Percentiles rank a stretch among this genome's conserved stretches.
Evolutionary conservation across 768 basidiomycete species (phyloP).

Genomic region (Agaricus subrufescens): DNA sequence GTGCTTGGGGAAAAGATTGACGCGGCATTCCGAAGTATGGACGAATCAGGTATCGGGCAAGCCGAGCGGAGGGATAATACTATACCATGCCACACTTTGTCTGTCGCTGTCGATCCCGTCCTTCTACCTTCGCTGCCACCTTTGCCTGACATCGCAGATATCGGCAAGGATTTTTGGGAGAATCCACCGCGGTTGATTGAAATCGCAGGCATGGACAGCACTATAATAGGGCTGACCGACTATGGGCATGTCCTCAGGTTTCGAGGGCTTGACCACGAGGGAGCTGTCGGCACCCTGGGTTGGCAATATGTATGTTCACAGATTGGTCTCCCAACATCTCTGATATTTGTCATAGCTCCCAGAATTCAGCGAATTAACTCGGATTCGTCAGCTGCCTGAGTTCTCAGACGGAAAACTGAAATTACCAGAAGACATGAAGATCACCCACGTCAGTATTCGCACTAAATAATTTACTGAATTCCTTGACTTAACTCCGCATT

Average conservation of each 20-base stretch:
- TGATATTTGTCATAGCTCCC: conserved; percentile 48
- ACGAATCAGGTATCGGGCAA: conserved; percentile 32
- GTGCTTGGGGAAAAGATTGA: conserved; percentile 31
- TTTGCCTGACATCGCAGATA: conserved; percentile 45
- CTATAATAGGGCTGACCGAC: conserved; percentile 77
- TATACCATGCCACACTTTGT: conserved; percentile 64
- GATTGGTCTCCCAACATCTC: not conserved
- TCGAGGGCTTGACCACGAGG: conserved; percentile 39
- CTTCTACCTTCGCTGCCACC: conserved; percentile 55
- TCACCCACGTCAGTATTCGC: conserved; percentile 68
- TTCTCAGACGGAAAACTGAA: conserved; percentile 34
- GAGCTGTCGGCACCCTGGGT: conserved; percentile 27
- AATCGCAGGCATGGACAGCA: conserved; percentile 73
- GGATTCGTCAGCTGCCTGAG: conserved; percentile 38
- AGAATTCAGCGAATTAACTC: conserved; percentile 60
- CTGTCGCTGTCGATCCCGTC: conserved; percentile 47
- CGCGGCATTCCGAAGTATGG: conserved; percentile 39
- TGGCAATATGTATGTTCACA: conserved; percentile 68
- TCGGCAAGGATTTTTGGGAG: conserved; percentile 16
- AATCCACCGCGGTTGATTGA: conserved; percentile 54
- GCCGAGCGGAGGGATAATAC: conserved; percentile 31
- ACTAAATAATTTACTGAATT: conserved; percentile 2
- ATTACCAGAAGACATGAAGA: conserved; percentile 46
- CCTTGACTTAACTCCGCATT: conserved; percentile 5
- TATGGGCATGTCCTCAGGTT: conserved; percentile 73